Base-by-base conservation (phyloP, 2,329 filamentous ascomycete species). In the Rhynchosporium graminicola region DNA sequence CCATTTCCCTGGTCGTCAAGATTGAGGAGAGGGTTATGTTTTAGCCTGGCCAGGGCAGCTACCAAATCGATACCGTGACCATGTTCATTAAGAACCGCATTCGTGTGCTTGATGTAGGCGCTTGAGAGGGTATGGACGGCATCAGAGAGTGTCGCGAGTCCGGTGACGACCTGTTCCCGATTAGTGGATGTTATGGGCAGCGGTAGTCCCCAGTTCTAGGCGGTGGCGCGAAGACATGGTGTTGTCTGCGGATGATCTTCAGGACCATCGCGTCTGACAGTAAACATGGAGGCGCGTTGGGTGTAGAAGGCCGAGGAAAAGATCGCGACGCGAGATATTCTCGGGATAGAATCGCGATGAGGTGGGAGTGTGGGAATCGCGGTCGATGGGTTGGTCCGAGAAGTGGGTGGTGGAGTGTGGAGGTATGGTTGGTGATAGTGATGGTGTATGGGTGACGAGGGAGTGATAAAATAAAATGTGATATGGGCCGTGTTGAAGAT, bases 41-140 rank as follows among this genome's bases (percentile, higher is more conserved):
- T 78, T 12, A 76, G 61, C 78, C 77, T 74, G 77, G 79, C 67
- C 74, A 80, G 79, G 43, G 77, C 77, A 51, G 75, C 72, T 63
- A 87, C 83, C 60, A 73, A 66, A 61, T 72, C 71, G 47, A 71
- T 65, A n/a, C 67, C 66, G 86, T 80, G 62, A 75, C 69, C 69
- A 71, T 78, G 82, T 78, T 83, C 86, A 69, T 87, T 87, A 31
- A 97, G 84, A 54, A 96, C 85, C 7, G 91, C 87, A 76, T 93
- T 92, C 70, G 90, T 92, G 80, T 97, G 92, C 74, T 91, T 89
- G 73, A 96, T 85, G 78, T 96, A 97, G 70, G 93, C 91, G 72
- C 86, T 84, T 67, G 90, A 88, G 71, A 96, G 88, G 63, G 87
- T 88, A 73, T 90, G 88, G 74, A 97, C 87, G 46, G 92, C 84